Evolutionary conservation across 345 rosid genomes (phyloP), one percentile per base, ranked within the genome.

Genomic region (Salix brachista): DNA sequence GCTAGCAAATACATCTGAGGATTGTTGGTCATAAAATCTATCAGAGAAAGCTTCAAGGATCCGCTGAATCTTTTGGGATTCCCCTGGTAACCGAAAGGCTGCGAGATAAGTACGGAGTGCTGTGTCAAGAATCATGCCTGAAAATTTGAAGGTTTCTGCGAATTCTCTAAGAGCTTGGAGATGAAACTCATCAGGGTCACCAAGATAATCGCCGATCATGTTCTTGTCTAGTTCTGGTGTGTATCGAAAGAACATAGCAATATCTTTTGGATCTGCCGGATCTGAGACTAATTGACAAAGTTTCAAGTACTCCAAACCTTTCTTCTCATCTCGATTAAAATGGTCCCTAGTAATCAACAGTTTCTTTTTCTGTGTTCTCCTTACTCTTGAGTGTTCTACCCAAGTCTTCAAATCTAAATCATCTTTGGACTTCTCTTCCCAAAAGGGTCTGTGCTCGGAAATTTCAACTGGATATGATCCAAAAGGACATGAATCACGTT

Each of bases 21-120:
- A 82, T 74, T 93, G 97, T 42, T 90, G 96, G 23, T 87, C 86
- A 25, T 83, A 91, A 79, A 88, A 95, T 70, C 84, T 83, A 70
- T 91, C 97, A 0, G 98, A 88, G 82, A 95, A 93, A 1, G 89
- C 96, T 77, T 95, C 96, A 12, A 95, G 84, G 71, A 95, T 86
- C 39, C 98, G 84, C 19, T 91, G 86, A 77, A 95, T 95, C 86
- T 95, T 95, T 75, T 93, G 99, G 1, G 99, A 88, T 71, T 95
- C 99, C 44, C 99, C 97, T 0, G 98, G 99, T 70, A 95, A 76
- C n/a, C 98, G 69, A 70, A 95, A 95, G 0, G 92, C 85, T 78
- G 92, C 94, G 6, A 95, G 86, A 73, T 84, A 95, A 68, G 93
- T 89, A 78, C 98, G 85, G 23, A 95, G 85, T 5, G 98, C 94